A percentile compares a stretch with the other conserved stretches of the same genome.
These are phyloP conservation scores for Flaveria ramosissima DNA, from an alignment of 129 eudicot species.

Conservation along the genomic window DNA sequence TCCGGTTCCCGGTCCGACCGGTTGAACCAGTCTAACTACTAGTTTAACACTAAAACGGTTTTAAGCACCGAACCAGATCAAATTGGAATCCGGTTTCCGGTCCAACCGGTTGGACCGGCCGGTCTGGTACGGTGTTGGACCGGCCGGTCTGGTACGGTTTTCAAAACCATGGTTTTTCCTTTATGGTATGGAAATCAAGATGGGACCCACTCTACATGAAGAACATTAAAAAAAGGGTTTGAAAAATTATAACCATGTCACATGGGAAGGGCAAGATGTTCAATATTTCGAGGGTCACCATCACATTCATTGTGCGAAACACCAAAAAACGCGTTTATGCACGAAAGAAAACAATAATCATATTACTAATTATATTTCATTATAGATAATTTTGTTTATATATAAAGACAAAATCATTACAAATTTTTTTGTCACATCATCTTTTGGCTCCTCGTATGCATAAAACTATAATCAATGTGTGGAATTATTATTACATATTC, in stretches of 20 bases:
- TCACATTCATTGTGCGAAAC: slow-evolving; percentile 34
- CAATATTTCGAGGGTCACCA: slow-evolving; percentile 32
- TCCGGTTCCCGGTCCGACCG: no score
- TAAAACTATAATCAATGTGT: slow-evolving; percentile 29
- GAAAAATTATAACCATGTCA: slow-evolving; percentile 22
- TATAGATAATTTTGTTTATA: neutral
- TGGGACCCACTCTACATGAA: neutral
- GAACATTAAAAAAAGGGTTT: neutral
- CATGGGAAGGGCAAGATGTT: slow-evolving; percentile 40
- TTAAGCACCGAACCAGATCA: no score
- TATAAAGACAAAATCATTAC: slow-evolving; percentile 36
- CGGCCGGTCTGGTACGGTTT: no score
- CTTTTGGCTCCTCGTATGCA: slow-evolving; percentile 47
- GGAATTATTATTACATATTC: neutral
- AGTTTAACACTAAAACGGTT: no score
- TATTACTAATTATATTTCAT: neutral
- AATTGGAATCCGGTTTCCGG: no score
- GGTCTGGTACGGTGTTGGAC: no score
- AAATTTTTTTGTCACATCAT: slow-evolving; percentile 37
- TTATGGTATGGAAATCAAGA: neutral
- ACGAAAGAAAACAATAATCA: slow-evolving; percentile 37
- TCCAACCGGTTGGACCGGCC: no score
- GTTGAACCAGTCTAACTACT: no score
- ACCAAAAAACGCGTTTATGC: slow-evolving; percentile 44
- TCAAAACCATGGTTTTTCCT: no score